Evolutionary conservation across 306 rosid species (phyloP), one percentile per base, ranked within the genome.

Genomic region (Acacia acuminata): DNA sequence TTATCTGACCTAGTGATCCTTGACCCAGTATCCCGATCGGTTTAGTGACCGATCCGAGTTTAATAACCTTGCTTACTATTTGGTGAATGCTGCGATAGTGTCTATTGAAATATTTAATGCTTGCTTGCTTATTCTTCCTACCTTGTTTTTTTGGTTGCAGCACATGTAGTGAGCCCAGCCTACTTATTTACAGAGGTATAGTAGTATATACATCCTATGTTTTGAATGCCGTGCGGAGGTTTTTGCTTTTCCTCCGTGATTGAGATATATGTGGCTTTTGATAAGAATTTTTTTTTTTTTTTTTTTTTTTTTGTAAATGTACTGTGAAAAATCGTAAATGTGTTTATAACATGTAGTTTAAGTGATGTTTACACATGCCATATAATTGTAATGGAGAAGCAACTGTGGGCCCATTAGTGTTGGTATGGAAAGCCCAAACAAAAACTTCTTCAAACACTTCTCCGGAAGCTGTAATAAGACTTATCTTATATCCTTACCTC

Each of bases 81-180:
- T 13, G 13, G 14, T 3, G 53, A 47, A 13, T 47, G 53, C 9
- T 51, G 45, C 71, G 38, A 70, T 6, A 38, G 40, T 38, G 66
- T 55, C 74, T 61, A 17, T 79, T 48, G 60, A 69, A 43, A 34
- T 45, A 47, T 68, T 40, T 61, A 42, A 76, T 34, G 73, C 71
- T 15, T 76, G n/a, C 32, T 79, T 27, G 22, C 27, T 70, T 36
- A 79, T 20, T 70, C 0, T 55, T 75, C 51, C 9, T 10, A 24
- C 17, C 61, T 61, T 80, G 34, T 7, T 16, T 63, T 63, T 75
- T 60, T 51, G 67, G 63, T 19, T 82, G 82, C 77, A 51, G 82
- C 73, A 79, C 48, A 80, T n/a, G 64, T 60, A 27, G 63, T 58
- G 77, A 77, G 27, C 17, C 40, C 38, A 44, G 25, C 25, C 68